These are phyloP conservation scores for Trichomonascaceae sp. DNA, from an alignment of 1,139 yeast genomes.

Conservation along the genomic window DNA sequence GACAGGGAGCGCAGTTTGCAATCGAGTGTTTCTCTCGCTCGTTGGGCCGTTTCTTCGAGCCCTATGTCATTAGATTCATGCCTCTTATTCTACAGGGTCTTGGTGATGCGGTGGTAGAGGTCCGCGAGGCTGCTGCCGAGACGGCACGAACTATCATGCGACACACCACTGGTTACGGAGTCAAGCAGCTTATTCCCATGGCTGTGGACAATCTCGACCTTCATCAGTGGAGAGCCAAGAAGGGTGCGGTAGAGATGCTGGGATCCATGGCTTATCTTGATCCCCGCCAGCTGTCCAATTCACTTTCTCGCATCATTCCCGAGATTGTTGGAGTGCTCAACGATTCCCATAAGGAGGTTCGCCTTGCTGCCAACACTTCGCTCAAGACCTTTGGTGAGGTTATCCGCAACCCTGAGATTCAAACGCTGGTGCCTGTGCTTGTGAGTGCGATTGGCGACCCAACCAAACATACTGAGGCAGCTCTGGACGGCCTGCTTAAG, in stretches of 20 bases:
- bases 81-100: conserved; percentile 69
- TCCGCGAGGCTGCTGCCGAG: conserved; percentile 75
- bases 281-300: conserved; percentile 84
- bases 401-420: conserved; percentile 94
- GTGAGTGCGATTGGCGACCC: conserved; percentile 95
- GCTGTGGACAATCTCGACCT: conserved; percentile 80
- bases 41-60: conserved; percentile 73
- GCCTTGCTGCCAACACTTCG: conserved; percentile 87
- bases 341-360: conserved; percentile 91
- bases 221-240: conserved; percentile 90
- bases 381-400: conserved; percentile 91
- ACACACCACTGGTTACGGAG: conserved; percentile 84
- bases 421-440: conserved; percentile 73
- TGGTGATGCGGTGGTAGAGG: conserved; percentile 79
- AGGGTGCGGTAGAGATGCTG: conserved; percentile 88
- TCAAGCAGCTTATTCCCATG: conserved; percentile 79
- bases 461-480: conserved; percentile 73
- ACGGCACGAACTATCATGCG: conserved; percentile 88
- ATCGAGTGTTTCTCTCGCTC: conserved; percentile 73
- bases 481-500: conserved; percentile 71
- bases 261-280: conserved; percentile 98
- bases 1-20: conserved; percentile 84
- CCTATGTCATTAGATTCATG: conserved; percentile 78
- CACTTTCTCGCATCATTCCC: conserved; percentile 82
- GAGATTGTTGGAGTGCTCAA: conserved; percentile 91